Conservation (phyloP, 768 basidiomycete species). For the Xanthoconium purpureum region DNA sequence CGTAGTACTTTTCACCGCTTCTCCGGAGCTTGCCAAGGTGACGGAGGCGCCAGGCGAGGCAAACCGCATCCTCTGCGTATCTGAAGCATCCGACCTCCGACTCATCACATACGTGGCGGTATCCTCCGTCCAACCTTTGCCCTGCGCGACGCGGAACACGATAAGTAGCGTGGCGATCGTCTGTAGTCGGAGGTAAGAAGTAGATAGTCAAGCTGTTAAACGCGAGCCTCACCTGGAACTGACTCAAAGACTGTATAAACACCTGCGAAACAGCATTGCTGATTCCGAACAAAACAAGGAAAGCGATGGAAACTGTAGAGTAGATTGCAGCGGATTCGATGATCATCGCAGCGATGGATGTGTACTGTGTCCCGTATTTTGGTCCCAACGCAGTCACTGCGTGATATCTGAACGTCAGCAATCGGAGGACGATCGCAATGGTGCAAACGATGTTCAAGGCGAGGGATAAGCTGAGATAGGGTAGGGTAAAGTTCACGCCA, state of each 20-base stretch:
- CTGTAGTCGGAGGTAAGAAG: not conserved
- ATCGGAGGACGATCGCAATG: constrained; percentile 28
- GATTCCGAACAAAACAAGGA: constrained; percentile 28
- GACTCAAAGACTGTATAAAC: constrained; percentile 29
- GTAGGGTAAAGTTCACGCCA: constrained; percentile 11
- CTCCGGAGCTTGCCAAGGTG: not conserved
- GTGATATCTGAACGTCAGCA: constrained; percentile 22
- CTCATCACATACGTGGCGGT: constrained; percentile 3
- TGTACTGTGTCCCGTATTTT: constrained; percentile 25
- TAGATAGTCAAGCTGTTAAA: not conserved
- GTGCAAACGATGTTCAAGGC: constrained; percentile 34
- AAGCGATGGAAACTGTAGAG: constrained; percentile 24
- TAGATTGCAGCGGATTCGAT: constrained; percentile 36
- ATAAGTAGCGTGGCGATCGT: constrained; percentile 5
- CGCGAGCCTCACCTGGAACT: constrained; percentile 23
- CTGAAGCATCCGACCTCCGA: not conserved
- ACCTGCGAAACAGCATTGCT: constrained; percentile 25
- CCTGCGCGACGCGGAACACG: constrained; percentile 10
- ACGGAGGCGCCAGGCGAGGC: not conserved
- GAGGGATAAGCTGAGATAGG: constrained; percentile 30
- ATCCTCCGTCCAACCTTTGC: constrained; percentile 6
- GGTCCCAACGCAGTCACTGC: constrained; percentile 19
- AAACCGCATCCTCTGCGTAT: not conserved
- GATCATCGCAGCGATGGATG: constrained; percentile 33
- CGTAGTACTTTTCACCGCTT: not conserved